Conservation (phyloP, 1,284 basidiomycete species). For the Marasmius oreades region DNA sequence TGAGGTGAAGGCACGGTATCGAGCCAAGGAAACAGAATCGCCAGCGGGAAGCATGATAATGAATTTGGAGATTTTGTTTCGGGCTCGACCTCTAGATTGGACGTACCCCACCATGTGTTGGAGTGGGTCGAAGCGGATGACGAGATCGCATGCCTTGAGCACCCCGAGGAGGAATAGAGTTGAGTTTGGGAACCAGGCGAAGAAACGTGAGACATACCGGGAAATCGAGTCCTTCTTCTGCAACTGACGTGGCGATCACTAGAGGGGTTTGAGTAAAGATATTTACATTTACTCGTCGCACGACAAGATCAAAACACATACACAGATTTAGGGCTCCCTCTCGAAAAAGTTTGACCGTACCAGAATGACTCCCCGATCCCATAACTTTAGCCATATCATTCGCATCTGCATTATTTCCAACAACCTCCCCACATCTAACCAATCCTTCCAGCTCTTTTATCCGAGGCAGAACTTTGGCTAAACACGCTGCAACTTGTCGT, state of each 20-base stretch:
- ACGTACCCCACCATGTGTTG: conserved; percentile 79
- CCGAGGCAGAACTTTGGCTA: conserved; percentile 60
- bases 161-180: not conserved
- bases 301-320: conserved; percentile 33
- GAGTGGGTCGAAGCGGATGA: conserved; percentile 76
- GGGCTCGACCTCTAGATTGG: conserved; percentile 80
- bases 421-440: conserved; percentile 60
- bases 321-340: conserved; percentile 64
- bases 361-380: conserved; percentile 35
- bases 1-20: conserved; percentile 55
- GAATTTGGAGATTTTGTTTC: conserved; percentile 71
- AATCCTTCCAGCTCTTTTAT: conserved; percentile 53
- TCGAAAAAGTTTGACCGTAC: conserved; percentile 63
- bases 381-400: conserved; percentile 40
- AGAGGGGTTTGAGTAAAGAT: conserved; percentile 10
- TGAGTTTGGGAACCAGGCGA: conserved; percentile 6
- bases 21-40: conserved; percentile 46
- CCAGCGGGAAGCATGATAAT: conserved; percentile 73
- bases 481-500: conserved; percentile 69
- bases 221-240: conserved; percentile 87
- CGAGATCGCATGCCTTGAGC: conserved; percentile 77
- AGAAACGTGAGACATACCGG: conserved; percentile 38
- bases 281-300: not conserved
- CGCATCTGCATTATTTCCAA: conserved; percentile 54
- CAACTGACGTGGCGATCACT: conserved; percentile 84